phyloP scores from a whole-genome alignment of 1,284 basidiomycete species.

The Golubevia sp. region DNA sequence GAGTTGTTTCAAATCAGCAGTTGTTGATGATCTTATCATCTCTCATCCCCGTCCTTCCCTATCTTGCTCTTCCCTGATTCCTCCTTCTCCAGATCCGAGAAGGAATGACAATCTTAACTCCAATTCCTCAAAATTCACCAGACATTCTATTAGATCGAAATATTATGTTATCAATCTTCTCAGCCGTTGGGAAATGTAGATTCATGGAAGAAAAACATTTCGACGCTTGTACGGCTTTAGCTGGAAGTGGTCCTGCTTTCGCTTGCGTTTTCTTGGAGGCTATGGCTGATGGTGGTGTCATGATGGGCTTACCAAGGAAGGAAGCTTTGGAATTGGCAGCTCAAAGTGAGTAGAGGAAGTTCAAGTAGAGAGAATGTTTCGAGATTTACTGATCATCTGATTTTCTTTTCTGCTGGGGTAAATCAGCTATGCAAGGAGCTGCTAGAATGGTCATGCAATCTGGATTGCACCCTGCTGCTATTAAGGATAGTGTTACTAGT shows the following conservation, averaged over 20 bases:
- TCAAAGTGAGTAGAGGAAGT: slow-evolving; percentile 71
- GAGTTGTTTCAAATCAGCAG: background rate
- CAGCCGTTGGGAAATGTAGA: slow-evolving; percentile 45
- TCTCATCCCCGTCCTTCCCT: slow-evolving; percentile 83
- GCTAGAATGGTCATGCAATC: slow-evolving; percentile 92
- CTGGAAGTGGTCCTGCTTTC: slow-evolving; percentile 95
- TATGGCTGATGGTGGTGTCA: slow-evolving; percentile 98
- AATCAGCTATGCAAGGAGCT: slow-evolving; percentile 87
- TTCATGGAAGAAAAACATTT: slow-evolving; percentile 69
- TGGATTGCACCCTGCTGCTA: slow-evolving; percentile 87
- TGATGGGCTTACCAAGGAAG: slow-evolving; percentile 96
- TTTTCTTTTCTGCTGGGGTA: slow-evolving; percentile 7
- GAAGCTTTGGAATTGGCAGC: slow-evolving; percentile 94
- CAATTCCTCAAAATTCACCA: slow-evolving; percentile 24
- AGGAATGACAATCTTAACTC: slow-evolving; percentile 58
- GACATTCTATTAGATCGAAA: slow-evolving; percentile 28
- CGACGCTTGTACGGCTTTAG: slow-evolving; percentile 95
- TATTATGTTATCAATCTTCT: slow-evolving; percentile 48
- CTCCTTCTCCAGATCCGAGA: slow-evolving; percentile 39
- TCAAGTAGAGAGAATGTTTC: slow-evolving; percentile 38
- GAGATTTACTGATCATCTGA: background rate
- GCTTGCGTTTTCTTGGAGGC: slow-evolving; percentile 96
- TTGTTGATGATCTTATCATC: background rate
- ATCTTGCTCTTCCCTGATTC: slow-evolving; percentile 65
- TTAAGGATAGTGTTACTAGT: slow-evolving; percentile 98